These are phyloP conservation scores for Pogostemon cablin DNA, from an alignment of 257 asterid genomes.

Conservation along the genomic window DNA sequence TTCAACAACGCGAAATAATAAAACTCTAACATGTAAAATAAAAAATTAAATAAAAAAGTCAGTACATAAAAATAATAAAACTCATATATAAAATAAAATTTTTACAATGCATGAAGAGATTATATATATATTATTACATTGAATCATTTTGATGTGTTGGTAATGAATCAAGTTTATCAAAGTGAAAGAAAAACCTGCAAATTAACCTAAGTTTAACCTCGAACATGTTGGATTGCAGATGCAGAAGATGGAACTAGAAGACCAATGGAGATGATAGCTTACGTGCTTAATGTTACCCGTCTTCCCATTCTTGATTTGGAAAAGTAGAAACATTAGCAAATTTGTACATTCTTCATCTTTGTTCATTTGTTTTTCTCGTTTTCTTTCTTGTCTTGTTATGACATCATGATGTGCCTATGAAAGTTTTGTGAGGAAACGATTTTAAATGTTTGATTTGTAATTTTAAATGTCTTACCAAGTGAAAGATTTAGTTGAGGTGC, in stretches of 20 bases:
- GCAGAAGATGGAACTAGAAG: slow-evolving; percentile 23
- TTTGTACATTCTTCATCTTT: slow-evolving; percentile 3
- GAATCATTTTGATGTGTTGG: no score
- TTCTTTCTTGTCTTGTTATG: neutral
- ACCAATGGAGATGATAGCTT: slow-evolving; percentile 11
- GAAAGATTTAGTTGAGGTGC: no score
- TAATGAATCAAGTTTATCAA: no score
- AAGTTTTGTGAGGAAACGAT: slow-evolving; percentile 18
- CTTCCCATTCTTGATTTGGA: slow-evolving; percentile 8
- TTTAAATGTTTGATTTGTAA: slow-evolving; percentile 7
- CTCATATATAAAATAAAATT: no score
- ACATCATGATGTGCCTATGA: neutral
- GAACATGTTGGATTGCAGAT: slow-evolving; percentile 35
- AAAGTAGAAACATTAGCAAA: neutral
- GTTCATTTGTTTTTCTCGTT: neutral
- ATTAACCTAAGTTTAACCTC: neutral
- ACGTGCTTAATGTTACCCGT: slow-evolving; percentile 11
- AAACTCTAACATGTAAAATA: no score
- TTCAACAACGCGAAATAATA: no score
- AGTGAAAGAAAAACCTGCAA: no score
- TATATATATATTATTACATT: no score
- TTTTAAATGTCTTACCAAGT: no score
- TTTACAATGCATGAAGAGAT: no score
- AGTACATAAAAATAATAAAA: no score
- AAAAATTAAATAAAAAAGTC: no score